Base-by-base conservation (phyloP, 176 grass and related monocot species). In the Zoysia japonica region DNA sequence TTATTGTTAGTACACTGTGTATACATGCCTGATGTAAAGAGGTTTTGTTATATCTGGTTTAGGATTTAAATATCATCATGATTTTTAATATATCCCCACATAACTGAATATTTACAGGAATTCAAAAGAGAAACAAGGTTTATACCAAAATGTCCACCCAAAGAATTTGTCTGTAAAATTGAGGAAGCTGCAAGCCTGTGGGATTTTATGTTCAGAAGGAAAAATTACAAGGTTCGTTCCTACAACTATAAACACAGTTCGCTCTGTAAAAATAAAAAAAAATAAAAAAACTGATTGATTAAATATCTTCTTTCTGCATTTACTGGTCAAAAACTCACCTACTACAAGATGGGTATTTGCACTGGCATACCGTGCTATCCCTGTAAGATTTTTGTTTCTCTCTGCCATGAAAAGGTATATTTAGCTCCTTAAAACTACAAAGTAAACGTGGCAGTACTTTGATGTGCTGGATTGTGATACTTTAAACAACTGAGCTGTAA, bases 181-280 rank as follows among this genome's bases (percentile, higher is more conserved):
- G 96, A 99, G 90, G 96, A 99, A 95, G 96, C 92, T 42, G 92
- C 96, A 86, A 99, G 41, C 92, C 92, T 82, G 88, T 99, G 79
- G 96, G 96, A 68, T 99, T 95, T 48, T 92, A 95, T 76, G 68
- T 95, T 89, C 92, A 93, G 72, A 99, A 93, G 90, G 28, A 93
- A 92, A 92, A 99, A 95, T 74, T 99, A 91, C 90, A 95, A 99
- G 96, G 92, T 91, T n/a, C 15, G 5, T 46, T 1, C 28, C 20
- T 0, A 9, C 35, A 74, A 53, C 56, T 59, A 35, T 48, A 71
- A 37, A 48, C 56, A 20, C 38, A 56, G 4, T 48, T 20, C 49
- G 15, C 67, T 57, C 7, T 28, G 28, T 28, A 28, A 28, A 28
- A 28, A 28, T 28, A 28, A 28, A 28, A 28, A 28, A 2, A 57